Conservation (phyloP, 2,329 filamentous ascomycete species). For the Corynespora cassiicola region DNA sequence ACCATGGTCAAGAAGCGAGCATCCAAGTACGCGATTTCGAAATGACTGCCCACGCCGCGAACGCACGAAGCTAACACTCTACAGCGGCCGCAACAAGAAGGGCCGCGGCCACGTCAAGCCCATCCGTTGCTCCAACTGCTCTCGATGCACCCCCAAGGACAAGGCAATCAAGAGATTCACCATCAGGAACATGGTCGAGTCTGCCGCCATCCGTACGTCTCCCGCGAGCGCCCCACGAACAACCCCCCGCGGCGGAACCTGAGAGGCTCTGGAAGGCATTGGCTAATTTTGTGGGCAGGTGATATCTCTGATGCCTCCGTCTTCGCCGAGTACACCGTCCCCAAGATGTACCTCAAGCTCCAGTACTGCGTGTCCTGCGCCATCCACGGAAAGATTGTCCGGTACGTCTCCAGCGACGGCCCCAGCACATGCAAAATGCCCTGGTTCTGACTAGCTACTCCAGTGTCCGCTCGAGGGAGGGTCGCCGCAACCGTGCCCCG, state of each 20-base stretch:
- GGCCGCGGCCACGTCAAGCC: constrained; percentile 99
- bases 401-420: constrained; percentile 75
- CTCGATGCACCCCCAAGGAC: constrained; percentile 88
- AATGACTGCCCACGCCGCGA: constrained; percentile 13
- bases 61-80: constrained; percentile 42
- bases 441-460: constrained; percentile 22
- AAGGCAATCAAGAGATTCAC: constrained; percentile 99
- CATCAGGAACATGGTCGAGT: constrained; percentile 99
- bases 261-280: constrained; percentile 16
- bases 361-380: constrained; percentile 99
- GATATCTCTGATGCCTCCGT: constrained; percentile 99
- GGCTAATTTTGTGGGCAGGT: constrained; percentile 65
- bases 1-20: constrained; percentile 80
- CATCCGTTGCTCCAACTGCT: constrained; percentile 92
- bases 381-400: constrained; percentile 99
- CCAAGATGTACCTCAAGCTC: constrained; percentile 99
- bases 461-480: constrained; percentile 95
- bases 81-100: constrained; percentile 98
- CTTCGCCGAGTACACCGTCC: constrained; percentile 98
- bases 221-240: constrained; percentile 12
- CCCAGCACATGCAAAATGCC: constrained; percentile 6
- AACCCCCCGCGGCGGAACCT: neutral
- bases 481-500: constrained; percentile 98
- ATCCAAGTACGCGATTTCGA: constrained; percentile 66
- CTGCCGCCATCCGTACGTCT: constrained; percentile 96